These are phyloP conservation scores for Chenopodium suecicum DNA, from an alignment of 148 eudicot species.

Conservation along the genomic window DNA sequence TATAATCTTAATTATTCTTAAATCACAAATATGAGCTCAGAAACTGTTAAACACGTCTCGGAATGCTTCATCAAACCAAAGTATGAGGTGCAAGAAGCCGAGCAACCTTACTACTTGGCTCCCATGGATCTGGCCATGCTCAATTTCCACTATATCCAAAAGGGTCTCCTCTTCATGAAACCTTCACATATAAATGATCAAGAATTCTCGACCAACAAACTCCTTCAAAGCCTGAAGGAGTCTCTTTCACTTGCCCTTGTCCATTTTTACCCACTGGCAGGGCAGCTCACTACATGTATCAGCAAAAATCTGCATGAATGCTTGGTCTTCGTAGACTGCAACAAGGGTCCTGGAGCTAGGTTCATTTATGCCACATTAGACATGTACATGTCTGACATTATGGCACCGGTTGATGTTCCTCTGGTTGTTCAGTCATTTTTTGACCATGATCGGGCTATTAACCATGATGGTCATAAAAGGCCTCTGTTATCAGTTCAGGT, in stretches of 20 bases:
- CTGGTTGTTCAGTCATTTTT: constrained; percentile 36
- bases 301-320: constrained; percentile 1
- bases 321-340: constrained; percentile 22
- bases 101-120: constrained; percentile 19
- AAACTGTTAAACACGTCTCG: constrained; percentile 6
- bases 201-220: not conserved
- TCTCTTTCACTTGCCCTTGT: constrained; percentile 27
- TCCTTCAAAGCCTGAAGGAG: constrained; percentile 18
- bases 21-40: not conserved
- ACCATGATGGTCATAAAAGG: constrained; percentile 40
- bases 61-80: constrained; percentile 29
- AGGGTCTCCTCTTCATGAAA: constrained; percentile 22
- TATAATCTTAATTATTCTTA: not conserved
- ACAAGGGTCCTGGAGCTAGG: constrained; percentile 26
- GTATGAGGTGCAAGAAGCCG: constrained; percentile 12
- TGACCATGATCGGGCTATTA: constrained; percentile 26
- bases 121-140: constrained; percentile 21
- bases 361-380: constrained; percentile 23
- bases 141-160: constrained; percentile 18
- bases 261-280: constrained; percentile 34
- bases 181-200: not conserved
- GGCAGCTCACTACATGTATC: constrained; percentile 11
- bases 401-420: constrained; percentile 36
- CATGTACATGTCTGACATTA: constrained; percentile 26
- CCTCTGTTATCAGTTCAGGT: constrained; percentile 53